These are phyloP conservation scores for Pichia californica DNA, from an alignment of 805 yeast genomes.

Conservation along the genomic window DNA sequence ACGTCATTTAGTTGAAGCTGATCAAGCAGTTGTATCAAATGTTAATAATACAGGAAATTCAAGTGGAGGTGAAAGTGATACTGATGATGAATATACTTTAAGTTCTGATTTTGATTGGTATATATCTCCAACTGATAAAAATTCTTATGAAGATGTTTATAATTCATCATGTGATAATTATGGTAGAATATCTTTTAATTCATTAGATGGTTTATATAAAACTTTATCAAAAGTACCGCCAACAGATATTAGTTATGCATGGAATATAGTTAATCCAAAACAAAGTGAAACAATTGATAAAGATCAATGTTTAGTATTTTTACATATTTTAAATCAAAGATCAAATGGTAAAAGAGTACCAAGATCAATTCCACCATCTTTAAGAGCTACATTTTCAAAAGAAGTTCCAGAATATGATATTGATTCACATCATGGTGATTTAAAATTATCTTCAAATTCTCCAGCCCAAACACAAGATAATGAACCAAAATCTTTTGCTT, in stretches of 20 bases:
- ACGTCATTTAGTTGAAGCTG: conserved; percentile 79
- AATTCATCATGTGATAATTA: conserved; percentile 65
- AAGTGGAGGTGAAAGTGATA: conserved; percentile 35
- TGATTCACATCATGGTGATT: conserved; percentile 46
- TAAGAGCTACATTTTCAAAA: conserved; percentile 87
- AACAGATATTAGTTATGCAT: conserved; percentile 80
- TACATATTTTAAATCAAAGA: conserved; percentile 88
- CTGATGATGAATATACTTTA: conserved; percentile 58
- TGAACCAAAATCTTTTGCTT: conserved; percentile 38
- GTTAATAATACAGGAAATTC: conserved; percentile 12
- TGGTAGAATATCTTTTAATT: conserved; percentile 74
- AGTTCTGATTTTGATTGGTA: conserved; percentile 89
- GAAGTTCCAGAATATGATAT: conserved; percentile 70
- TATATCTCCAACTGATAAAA: conserved; percentile 80
- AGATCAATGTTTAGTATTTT: conserved; percentile 83
- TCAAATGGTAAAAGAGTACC: conserved; percentile 77
- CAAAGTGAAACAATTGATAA: conserved; percentile 82
- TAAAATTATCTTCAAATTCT: conserved; percentile 14
- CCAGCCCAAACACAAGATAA: too few species aligned
- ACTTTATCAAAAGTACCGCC: conserved; percentile 70
- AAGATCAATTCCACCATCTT: conserved; percentile 85
- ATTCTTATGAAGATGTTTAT: conserved; percentile 73
- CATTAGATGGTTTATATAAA: conserved; percentile 61
- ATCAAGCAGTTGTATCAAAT: conserved; percentile 47
- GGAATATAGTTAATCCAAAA: conserved; percentile 94